These are phyloP conservation scores for Gentiana dahurica DNA, from an alignment of 257 asterid genomes.

Conservation along the genomic window DNA sequence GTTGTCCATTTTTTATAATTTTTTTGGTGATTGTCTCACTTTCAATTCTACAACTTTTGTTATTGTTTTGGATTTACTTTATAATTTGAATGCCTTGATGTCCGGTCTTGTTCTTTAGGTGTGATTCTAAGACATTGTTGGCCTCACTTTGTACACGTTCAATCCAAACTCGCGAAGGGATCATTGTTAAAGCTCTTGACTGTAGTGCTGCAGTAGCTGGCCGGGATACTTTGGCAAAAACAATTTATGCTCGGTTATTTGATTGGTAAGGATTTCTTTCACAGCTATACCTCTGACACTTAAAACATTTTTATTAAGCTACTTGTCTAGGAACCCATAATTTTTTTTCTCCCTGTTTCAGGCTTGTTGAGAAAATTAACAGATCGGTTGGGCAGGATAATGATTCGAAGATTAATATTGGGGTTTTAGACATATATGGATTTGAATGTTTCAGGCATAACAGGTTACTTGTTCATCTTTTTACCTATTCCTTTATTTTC, in stretches of 20 bases:
- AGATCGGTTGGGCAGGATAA: constrained; percentile 96
- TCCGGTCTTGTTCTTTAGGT: constrained; percentile 35
- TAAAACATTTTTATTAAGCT: constrained; percentile 11
- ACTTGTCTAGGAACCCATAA: constrained; percentile 9
- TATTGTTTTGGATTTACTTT: background rate
- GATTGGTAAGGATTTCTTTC: constrained; percentile 61
- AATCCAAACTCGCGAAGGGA: constrained; percentile 89
- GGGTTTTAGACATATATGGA: constrained; percentile 96
- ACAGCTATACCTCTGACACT: constrained; percentile 9
- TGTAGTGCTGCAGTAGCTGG: constrained; percentile 89
- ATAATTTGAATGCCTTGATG: constrained; percentile 11
- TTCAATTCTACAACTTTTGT: no score
- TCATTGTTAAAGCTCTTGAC: constrained; percentile 81
- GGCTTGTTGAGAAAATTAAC: constrained; percentile 97
- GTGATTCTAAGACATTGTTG: constrained; percentile 68
- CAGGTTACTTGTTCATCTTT: constrained; percentile 36
- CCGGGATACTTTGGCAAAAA: constrained; percentile 96
- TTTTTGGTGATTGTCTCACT: no score
- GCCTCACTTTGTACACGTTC: constrained; percentile 86
- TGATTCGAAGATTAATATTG: constrained; percentile 77
- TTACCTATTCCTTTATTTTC: no score
- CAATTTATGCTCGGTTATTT: constrained; percentile 83
- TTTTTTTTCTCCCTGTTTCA: constrained; percentile 26
- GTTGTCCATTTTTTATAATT: no score
- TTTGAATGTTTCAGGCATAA: constrained; percentile 91